phyloP scores from a whole-genome alignment of 768 basidiomycete genomes.

The Lactarius hatsudake region DNA sequence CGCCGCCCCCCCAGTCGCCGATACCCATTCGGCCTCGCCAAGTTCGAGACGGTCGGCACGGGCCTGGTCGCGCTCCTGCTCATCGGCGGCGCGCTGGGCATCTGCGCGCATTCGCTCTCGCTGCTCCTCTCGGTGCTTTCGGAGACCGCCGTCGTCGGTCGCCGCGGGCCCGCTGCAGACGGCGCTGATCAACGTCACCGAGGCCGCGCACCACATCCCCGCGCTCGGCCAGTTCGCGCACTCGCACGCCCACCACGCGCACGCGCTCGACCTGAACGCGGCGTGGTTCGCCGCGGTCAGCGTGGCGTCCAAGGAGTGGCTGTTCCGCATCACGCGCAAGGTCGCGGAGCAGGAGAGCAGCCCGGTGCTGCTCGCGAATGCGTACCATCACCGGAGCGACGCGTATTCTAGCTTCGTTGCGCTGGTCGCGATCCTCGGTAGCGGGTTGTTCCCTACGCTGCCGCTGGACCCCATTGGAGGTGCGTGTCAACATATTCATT shows the following conservation, averaged over 20 bases:
- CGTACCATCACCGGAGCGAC: conserved; percentile 96
- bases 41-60: conserved; percentile 96
- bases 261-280: conserved; percentile 82
- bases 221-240: conserved; percentile 39
- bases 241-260: conserved; percentile 55
- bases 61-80: conserved; percentile 84
- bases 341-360: conserved; percentile 91
- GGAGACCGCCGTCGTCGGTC: conserved; percentile 59
- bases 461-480: conserved; percentile 95
- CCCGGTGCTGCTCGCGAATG: conserved; percentile 93
- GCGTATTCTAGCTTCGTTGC: conserved; percentile 92
- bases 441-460: conserved; percentile 77
- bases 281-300: conserved; percentile 92
- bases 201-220: conserved; percentile 54
- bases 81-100: conserved; percentile 77
- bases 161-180: conserved; percentile 64
- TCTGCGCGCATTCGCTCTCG: conserved; percentile 88
- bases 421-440: conserved; percentile 88
- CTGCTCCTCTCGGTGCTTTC: conserved; percentile 73
- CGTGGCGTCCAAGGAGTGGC: conserved; percentile 85
- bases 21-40: conserved; percentile 89
- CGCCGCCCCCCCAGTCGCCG: conserved; percentile 71
- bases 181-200: conserved; percentile 54
- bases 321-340: conserved; percentile 83
- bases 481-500: conserved; percentile 34